Evolutionary conservation across 768 basidiomycete species (phyloP).

Genomic region (Leucosporidium yakuticum): DNA sequence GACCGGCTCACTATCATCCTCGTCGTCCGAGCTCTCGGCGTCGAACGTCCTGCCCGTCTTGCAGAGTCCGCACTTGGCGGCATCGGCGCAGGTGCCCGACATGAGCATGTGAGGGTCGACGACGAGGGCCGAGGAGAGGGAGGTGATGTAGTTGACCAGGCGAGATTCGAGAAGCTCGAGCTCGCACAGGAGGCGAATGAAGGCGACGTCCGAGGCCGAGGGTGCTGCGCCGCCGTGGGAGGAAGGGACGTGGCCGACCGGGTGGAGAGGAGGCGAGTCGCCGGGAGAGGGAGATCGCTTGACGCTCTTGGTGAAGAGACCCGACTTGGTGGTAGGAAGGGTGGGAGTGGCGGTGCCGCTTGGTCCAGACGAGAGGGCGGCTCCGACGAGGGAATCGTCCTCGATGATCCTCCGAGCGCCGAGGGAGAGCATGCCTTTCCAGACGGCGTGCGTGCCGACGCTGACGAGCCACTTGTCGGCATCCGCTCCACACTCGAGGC

Average conservation of each 20-base stretch:
- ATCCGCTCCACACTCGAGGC: conserved; percentile 29
- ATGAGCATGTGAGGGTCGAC: conserved; percentile 13
- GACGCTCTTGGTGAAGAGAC: conserved; percentile 22
- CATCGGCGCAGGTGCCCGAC: conserved; percentile 6
- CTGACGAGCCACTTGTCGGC: conserved; percentile 36
- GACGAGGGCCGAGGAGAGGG: conserved; percentile 14
- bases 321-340: background rate
- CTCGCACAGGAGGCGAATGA: conserved; percentile 29
- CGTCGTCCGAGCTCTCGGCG: conserved; percentile 34
- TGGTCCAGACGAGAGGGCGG: background rate
- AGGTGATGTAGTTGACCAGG: conserved; percentile 17
- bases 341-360: background rate
- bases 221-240: background rate
- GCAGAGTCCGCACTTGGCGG: conserved; percentile 31
- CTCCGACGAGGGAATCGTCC: background rate
- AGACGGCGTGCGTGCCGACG: conserved; percentile 31
- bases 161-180: conserved; percentile 32
- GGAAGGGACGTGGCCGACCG: background rate
- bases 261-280: conserved; percentile 20
- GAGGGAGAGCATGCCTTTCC: conserved; percentile 39
- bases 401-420: conserved; percentile 11
- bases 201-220: conserved; percentile 15
- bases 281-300: conserved; percentile 30
- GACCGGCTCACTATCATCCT: conserved; percentile 11
- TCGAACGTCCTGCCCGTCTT: conserved; percentile 32